Evolutionary conservation across 73 alveolate species (phyloP), one percentile per base, ranked within the genome.

Genomic region (Paramecium primaurelia): DNA sequence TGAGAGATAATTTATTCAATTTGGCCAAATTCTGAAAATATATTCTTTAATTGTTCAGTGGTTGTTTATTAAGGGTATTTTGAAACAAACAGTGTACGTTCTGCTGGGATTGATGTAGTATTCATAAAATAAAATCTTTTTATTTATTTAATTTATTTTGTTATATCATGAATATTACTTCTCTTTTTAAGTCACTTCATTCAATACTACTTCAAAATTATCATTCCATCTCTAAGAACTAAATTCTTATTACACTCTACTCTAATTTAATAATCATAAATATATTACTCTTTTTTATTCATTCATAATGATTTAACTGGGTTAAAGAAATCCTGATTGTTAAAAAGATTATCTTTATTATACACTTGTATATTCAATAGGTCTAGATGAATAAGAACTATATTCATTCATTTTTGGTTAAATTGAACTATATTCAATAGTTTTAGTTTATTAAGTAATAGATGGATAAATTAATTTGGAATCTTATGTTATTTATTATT

Each of bases 11-110:
- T 38, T 75, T 75, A 75, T 25, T 36, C 60, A 38, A 75, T 75
- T 36, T 36, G 58, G n/a, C 88, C 88, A 36, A 75, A 75, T 38
- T 75, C 88, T 75, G 58, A 75, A 22, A 75, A 75, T 38, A 22
- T 75, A 16, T 75, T 75, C 88, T 75, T 38, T 42, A 75, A 75
- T 42, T 75, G 40, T 38, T 36, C 88, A 30, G 59, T 25, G 30
- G 88, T 36, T 42, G 88, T 75, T 22, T 25, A 36, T 22, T 30
- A 69, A 16, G 88, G 60, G 59, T 75, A 75, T 42, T 75, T 75
- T 22, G 88, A 75, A 26, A 75, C 88, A 75, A n/a, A 75, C 2
- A 75, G 58, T 16, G 88, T 75, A 9, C 60, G 38, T 38, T 75
- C 59, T 64, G 42, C 51, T 10, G 69, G 69, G 22, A 54, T 54